Evolutionary conservation across 192 early-diverging fungal species (phyloP).

Genomic region (Umbelopsis isabellina): DNA sequence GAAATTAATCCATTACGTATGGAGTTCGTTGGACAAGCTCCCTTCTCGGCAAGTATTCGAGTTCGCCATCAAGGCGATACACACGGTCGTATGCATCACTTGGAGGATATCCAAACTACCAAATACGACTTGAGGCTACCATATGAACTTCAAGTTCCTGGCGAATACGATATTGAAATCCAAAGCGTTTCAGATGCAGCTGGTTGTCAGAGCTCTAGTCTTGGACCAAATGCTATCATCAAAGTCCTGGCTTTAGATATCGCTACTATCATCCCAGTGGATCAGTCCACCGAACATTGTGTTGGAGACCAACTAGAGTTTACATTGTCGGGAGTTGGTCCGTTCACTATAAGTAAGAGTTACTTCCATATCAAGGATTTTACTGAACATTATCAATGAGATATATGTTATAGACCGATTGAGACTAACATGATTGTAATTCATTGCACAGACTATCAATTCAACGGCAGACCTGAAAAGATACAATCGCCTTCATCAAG

Average conservation of each 20-base stretch:
- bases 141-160: constrained; percentile 29
- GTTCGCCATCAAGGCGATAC: constrained; percentile 31
- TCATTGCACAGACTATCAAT: constrained; percentile 33
- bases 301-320: constrained; percentile 46
- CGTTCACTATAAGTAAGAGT: constrained; percentile 42
- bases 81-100: constrained; percentile 14
- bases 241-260: constrained; percentile 35
- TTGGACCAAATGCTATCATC: constrained; percentile 17
- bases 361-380: neutral
- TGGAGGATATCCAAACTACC: constrained; percentile 34
- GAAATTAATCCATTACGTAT: constrained; percentile 32
- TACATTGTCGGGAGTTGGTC: constrained; percentile 31
- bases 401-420: neutral
- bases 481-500: constrained; percentile 27
- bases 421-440: neutral
- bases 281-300: constrained; percentile 36
- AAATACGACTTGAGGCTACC: constrained; percentile 30
- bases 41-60: constrained; percentile 38
- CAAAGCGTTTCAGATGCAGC: constrained; percentile 38
- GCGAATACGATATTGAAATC: constrained; percentile 40
- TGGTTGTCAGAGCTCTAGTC: constrained; percentile 30
- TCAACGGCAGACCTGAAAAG: constrained; percentile 33
- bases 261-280: constrained; percentile 34
- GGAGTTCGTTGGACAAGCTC: constrained; percentile 37
- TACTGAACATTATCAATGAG: neutral